Evolutionary conservation across 306 rosid species (phyloP), one percentile per base, ranked within the genome.

Genomic region (Acacia melanoxylon): DNA sequence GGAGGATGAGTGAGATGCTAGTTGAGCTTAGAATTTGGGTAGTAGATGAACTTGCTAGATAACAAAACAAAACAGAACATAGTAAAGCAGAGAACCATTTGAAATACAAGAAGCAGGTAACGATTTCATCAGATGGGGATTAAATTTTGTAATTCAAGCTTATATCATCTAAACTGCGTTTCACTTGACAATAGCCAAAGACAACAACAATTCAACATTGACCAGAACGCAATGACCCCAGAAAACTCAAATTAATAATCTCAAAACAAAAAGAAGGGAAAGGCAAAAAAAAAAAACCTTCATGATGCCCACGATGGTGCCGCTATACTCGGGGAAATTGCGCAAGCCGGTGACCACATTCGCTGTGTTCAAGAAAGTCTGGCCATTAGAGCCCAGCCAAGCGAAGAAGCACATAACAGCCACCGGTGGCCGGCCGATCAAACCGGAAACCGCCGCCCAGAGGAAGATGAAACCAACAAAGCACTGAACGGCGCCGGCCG

Each of bases 261-360:
- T 24, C 37, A 62, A 65, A 65, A 65, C 11, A 66, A 44, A 8
- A 4, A 46, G 13, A 31, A 24, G 31, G 8, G 3, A 58, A 22
- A 7, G 41, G 5, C 14, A 20, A 10, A 1, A 46, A 46, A 13
- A 59, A 65, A 10, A 31, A 54, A 40, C 97, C 97, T 94, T 95
- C 92, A 90, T 86, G 67, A 95, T 91, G 10, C 98, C 99, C 4
- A 91, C 94, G 35, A 95, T 93, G 72, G 98, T 95, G 22, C 98
- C 99, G 13, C 95, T 79, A 48, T 90, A 90, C 3, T 71, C 67
- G 0, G 92, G 88, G 76, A 95, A 93, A 74, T 93, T 93, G 22
- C 90, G 89, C 54, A 92, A 83, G 14, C 97, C 92, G 0, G 90
- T 89, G 7, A 95, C 97, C 12, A 92, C 94, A 22, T 89, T 86